Evolutionary conservation across 495 filamentous ascomycete species (phyloP).

Genomic region (Pseudevernia furfuracea): DNA sequence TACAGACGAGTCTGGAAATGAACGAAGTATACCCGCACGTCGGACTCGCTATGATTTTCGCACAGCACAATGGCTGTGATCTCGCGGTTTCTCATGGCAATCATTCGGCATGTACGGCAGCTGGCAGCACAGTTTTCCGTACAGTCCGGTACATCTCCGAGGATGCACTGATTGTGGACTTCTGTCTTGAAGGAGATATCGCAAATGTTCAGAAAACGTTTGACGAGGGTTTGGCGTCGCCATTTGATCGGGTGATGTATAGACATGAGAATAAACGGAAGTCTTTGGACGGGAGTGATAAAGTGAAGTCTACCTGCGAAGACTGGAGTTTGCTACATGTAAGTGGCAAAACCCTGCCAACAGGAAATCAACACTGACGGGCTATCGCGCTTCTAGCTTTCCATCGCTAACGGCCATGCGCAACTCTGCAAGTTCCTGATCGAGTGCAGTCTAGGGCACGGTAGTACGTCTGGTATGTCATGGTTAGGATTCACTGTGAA

Average conservation of each 20-base stretch:
- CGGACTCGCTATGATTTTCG: neutral
- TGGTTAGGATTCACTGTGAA: neutral
- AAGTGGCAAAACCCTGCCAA: neutral
- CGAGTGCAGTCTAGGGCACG: neutral
- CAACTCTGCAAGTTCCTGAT: neutral
- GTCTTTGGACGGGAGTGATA: too few species aligned
- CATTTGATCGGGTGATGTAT: conserved; percentile 14
- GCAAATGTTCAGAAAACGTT: conserved; percentile 19
- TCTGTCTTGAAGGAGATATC: conserved; percentile 24
- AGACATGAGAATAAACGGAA: too few species aligned
- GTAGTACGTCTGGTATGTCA: neutral
- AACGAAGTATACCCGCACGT: neutral
- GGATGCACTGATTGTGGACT: conserved; percentile 22
- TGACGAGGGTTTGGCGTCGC: conserved; percentile 21
- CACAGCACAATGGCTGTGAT: neutral
- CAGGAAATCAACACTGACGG: neutral
- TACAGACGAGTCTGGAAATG: neutral
- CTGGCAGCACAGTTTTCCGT: neutral
- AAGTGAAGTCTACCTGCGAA: too few species aligned
- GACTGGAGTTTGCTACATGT: conserved; percentile 1
- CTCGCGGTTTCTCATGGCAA: neutral
- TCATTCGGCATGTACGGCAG: neutral
- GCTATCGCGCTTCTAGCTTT: neutral
- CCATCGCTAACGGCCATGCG: neutral
- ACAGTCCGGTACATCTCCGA: neutral